Conservation (phyloP, 176 grass and related monocot genomes). For the Eleusine coracana region DNA sequence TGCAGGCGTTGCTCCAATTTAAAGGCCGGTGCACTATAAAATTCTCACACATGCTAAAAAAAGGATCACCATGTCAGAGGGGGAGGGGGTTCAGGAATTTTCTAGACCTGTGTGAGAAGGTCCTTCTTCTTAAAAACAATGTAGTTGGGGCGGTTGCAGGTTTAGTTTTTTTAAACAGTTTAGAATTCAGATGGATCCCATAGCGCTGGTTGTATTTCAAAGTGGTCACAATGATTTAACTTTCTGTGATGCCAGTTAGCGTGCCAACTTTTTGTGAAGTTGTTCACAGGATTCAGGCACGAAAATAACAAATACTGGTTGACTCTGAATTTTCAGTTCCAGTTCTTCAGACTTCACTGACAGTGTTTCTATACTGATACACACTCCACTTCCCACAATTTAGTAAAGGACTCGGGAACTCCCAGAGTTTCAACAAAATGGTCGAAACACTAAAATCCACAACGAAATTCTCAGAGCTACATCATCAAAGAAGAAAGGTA, state of each 20-base stretch:
- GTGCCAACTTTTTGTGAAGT: neutral
- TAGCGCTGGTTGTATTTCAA: neutral
- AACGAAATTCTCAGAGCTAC: slow-evolving; percentile 6
- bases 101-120: too few species aligned
- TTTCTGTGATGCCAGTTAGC: neutral
- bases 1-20: too few species aligned
- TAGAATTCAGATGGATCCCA: neutral
- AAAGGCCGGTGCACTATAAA: too few species aligned
- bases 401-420: neutral
- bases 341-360: neutral
- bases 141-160: too few species aligned
- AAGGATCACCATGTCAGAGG: too few species aligned
- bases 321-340: neutral
- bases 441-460: neutral
- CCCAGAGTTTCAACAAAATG: neutral
- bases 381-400: slow-evolving; percentile 6
- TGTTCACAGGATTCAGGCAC: neutral
- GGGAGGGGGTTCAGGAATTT: too few species aligned
- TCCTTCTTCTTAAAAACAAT: too few species aligned
- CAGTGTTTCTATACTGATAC: neutral
- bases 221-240: neutral
- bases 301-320: neutral
- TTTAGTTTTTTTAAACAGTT: neutral
- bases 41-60: too few species aligned
- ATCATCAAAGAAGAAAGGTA: neutral